A percentile compares a stretch with the other conserved stretches of the same genome.
Evolutionary conservation across 805 yeast genomes (phyloP).

Genomic region (Lipomyces spencermartinsiae): DNA sequence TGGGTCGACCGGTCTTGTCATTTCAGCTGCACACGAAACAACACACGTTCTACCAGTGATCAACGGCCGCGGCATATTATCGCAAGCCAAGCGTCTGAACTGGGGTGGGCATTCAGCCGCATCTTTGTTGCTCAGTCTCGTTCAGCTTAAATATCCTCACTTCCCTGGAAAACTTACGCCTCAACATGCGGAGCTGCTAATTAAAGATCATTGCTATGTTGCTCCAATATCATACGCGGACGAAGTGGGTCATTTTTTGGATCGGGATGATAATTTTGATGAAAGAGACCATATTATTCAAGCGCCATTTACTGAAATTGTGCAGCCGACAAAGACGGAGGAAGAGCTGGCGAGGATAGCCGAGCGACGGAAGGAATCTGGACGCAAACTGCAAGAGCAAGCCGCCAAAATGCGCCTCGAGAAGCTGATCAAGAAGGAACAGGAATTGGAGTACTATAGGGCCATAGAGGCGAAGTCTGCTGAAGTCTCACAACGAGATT

Average conservation of each 20-base stretch:
- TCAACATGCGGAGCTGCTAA: conserved; percentile 68
- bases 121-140: conserved; percentile 64
- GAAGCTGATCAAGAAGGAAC: conserved; percentile 77
- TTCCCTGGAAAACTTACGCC: conserved; percentile 77
- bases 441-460: conserved; percentile 75
- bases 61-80: conserved; percentile 67
- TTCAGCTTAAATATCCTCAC: conserved; percentile 86
- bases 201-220: conserved; percentile 80
- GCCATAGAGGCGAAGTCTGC: conserved; percentile 51
- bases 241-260: conserved; percentile 65
- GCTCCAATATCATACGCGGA: conserved; percentile 64
- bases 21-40: conserved; percentile 82
- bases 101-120: conserved; percentile 88
- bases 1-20: conserved; percentile 67
- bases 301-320: conserved; percentile 74
- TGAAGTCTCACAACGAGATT: conserved; percentile 57
- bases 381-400: conserved; percentile 88
- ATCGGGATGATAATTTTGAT: conserved; percentile 64
- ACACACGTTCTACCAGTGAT: conserved; percentile 84
- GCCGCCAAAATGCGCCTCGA: conserved; percentile 85
- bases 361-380: conserved; percentile 82
- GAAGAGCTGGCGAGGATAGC: conserved; percentile 81
- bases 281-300: conserved; percentile 77
- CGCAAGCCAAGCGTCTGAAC: conserved; percentile 78
- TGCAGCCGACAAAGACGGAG: conserved; percentile 74